Conservation (phyloP, 495 filamentous ascomycete genomes). For the Sabuloglossum arenarium region DNA sequence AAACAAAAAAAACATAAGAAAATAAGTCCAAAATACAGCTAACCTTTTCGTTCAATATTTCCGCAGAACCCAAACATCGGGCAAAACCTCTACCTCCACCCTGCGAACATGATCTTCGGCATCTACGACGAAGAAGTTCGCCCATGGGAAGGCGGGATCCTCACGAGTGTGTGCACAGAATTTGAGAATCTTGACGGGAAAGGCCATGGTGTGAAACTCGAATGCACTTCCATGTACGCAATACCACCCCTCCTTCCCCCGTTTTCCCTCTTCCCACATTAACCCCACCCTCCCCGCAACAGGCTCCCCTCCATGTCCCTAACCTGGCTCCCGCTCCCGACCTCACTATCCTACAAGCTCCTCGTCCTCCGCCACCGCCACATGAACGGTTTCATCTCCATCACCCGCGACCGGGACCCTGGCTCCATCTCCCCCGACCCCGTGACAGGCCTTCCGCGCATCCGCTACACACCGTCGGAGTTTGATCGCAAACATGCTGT, state of each 20-base stretch:
- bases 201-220: constrained; percentile 70
- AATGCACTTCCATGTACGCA: constrained; percentile 52
- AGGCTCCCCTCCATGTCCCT: constrained; percentile 35
- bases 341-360: constrained; percentile 46
- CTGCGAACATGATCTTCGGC: constrained; percentile 37
- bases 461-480: constrained; percentile 45
- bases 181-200: constrained; percentile 67
- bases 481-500: constrained; percentile 50
- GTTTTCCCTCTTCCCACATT: too few species aligned
- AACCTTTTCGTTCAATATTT: constrained; percentile 9
- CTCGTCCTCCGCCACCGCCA: constrained; percentile 36
- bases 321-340: constrained; percentile 36
- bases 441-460: constrained; percentile 32
- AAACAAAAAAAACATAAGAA: too few species aligned
- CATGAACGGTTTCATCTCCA: constrained; percentile 43
- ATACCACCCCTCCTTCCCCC: too few species aligned
- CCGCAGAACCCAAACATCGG: constrained; percentile 62
- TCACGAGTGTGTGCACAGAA: constrained; percentile 55
- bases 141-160: constrained; percentile 61
- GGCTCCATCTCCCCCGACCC: constrained; percentile 63
- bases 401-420: constrained; percentile 49
- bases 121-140: constrained; percentile 42
- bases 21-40: too few species aligned
- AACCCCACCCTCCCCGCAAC: too few species aligned
- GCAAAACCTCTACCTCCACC: constrained; percentile 66